Evolutionary conservation across 768 basidiomycete genomes (phyloP), one percentile per base, ranked within the genome.

Genomic region (Termitomyces sp.): DNA sequence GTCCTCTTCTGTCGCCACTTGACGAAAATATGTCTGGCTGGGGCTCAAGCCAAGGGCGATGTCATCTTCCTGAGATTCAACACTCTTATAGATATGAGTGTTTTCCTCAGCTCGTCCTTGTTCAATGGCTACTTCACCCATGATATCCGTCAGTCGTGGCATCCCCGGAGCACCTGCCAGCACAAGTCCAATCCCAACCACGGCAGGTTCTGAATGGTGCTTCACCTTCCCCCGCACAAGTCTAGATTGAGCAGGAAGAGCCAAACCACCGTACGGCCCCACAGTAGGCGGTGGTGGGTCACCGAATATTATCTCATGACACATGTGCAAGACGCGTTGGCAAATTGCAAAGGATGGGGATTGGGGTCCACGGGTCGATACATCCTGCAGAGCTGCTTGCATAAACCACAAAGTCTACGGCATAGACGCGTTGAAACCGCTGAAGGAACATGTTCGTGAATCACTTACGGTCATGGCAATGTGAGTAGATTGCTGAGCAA

Each of bases 261-360:
- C 73, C 62, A 88, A 69, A 8, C 79, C 76, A 14, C 82, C 75
- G 67, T 95, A 95, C 1, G 92, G 89, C 3, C 83, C 77, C 10
- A 78, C 71, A 11, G 79, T 72, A 8, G 86, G 81, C 23, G 83
- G 75, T 11, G 94, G 84, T 35, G 89, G 77, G 70, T 98, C 92
- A 47, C 85, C 85, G 68, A 97, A 99, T 65, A 99, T 96, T 70
- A 98, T 94, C 73, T 94, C 89, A 71, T 98, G 95, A 66, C 95
- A 95, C 68, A 82, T 82, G 68, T 91, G 91, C 57, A 98, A 75
- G 40, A 94, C 84, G 58, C 96, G 84, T 71, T 95, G 93, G 70
- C 97, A 98, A 56, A 96, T 88, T 48, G 83, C 75, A 72, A 98
- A 98, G 0, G 94, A 91, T 43, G 74, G 81, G 3, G 92, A 86